These are phyloP conservation scores for Beauveria sp. DNA, from an alignment of 2,329 filamentous ascomycete species.

Conservation along the genomic window DNA sequence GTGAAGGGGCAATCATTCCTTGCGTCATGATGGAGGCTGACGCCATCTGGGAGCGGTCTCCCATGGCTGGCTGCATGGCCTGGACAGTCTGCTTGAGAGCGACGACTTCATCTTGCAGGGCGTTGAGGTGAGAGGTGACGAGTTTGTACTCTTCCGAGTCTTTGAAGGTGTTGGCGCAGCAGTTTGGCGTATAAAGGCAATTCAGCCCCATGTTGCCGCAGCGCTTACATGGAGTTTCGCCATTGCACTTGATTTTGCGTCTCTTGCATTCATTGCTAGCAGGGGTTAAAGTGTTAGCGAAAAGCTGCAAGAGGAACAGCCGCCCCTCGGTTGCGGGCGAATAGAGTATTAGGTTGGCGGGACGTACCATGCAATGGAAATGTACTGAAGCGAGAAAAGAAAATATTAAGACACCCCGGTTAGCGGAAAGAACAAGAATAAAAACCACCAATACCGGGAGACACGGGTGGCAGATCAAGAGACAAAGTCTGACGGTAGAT, in stretches of 20 bases:
- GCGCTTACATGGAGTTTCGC: conserved; percentile 58
- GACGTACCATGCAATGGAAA: conserved; percentile 53
- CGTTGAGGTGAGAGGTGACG: conserved; percentile 66
- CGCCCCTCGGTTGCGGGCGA: background rate
- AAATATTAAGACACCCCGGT: background rate
- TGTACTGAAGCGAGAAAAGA: conserved; percentile 35
- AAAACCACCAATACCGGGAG: too few species aligned
- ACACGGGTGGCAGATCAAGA: background rate
- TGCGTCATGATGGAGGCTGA: conserved; percentile 29
- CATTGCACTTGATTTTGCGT: conserved; percentile 70
- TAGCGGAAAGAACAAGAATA: background rate
- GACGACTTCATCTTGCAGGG: conserved; percentile 78
- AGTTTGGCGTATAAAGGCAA: conserved; percentile 60
- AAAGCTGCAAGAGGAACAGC: background rate
- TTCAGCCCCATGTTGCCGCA: conserved; percentile 61
- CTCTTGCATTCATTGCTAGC: conserved; percentile 64
- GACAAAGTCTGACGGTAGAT: background rate
- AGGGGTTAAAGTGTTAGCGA: background rate
- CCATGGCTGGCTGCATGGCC: conserved; percentile 43
- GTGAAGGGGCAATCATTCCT: conserved; percentile 24
- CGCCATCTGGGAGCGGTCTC: conserved; percentile 39
- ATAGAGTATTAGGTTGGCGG: background rate
- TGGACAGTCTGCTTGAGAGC: conserved; percentile 66
- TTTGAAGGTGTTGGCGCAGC: conserved; percentile 72
- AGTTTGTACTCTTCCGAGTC: conserved; percentile 85